Conservation (phyloP, 495 filamentous ascomycete species). For the Sordaria brevicollis region DNA sequence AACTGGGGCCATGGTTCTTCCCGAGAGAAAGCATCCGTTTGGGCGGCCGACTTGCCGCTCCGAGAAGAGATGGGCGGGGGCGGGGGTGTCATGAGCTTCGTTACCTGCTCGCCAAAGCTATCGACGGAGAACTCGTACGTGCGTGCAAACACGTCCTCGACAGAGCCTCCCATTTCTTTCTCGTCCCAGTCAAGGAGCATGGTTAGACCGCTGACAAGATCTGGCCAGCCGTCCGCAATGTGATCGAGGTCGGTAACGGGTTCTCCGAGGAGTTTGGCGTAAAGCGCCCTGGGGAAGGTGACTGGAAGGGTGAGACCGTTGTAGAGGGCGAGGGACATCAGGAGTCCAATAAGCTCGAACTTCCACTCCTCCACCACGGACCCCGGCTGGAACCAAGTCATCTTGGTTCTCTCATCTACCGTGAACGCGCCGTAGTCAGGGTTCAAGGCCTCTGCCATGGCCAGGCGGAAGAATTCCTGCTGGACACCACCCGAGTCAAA, state of each 20-base stretch:
- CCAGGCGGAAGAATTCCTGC: constrained; percentile 86
- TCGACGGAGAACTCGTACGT: constrained; percentile 80
- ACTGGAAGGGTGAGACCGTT: constrained; percentile 86
- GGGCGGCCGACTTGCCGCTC: not conserved
- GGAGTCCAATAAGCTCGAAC: constrained; percentile 79
- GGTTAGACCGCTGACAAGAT: constrained; percentile 61
- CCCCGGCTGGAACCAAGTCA: constrained; percentile 80
- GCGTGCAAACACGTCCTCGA: constrained; percentile 68
- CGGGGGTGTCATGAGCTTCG: constrained; percentile 34
- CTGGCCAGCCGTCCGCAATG: constrained; percentile 82
- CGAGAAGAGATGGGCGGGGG: not conserved
- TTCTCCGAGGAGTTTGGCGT: constrained; percentile 63
- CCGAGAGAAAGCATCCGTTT: not conserved
- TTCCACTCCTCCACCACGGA: constrained; percentile 76
- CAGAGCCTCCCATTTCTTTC: constrained; percentile 49
- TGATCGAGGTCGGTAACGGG: constrained; percentile 56
- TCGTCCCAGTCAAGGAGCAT: constrained; percentile 61
- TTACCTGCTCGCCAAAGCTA: constrained; percentile 46
- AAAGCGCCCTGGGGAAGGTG: constrained; percentile 76
- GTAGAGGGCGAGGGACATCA: constrained; percentile 85
- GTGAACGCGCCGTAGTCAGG: constrained; percentile 68
- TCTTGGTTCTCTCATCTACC: constrained; percentile 57
- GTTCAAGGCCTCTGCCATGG: constrained; percentile 65
- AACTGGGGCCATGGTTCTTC: constrained; percentile 33
- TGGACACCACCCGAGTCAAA: constrained; percentile 90